Conservation (phyloP, 2,329 filamentous ascomycete genomes). For the Pseudocercospora cruenta region DNA sequence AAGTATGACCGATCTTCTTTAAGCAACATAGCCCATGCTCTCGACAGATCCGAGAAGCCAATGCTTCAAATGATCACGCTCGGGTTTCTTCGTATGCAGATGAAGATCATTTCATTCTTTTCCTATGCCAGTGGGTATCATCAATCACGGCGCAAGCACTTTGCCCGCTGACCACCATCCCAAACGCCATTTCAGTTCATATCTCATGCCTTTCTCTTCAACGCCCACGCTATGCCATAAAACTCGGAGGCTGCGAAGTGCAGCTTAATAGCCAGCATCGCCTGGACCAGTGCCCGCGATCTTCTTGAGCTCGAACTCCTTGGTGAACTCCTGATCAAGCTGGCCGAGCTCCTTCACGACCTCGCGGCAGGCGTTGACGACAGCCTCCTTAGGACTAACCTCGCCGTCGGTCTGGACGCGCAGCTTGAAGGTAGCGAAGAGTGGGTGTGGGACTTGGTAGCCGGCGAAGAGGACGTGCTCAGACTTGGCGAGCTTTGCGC, state of each 20-base stretch:
- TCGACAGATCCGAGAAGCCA: background rate
- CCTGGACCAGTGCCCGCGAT: conserved; percentile 58
- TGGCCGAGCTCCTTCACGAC: conserved; percentile 79
- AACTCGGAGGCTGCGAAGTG: too few relatives aligned
- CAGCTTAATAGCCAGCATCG: conserved; percentile 26
- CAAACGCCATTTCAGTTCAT: background rate
- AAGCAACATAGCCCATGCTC: background rate
- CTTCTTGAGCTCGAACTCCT: conserved; percentile 86
- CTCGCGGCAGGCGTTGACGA: conserved; percentile 78
- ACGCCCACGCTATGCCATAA: background rate
- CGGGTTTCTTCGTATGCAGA: background rate
- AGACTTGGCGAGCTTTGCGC: conserved; percentile 81
- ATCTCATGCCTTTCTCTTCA: background rate
- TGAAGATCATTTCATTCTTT: background rate
- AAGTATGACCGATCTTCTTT: background rate
- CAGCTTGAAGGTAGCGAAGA: conserved; percentile 62
- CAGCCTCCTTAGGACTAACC: conserved; percentile 84
- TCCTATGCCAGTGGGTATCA: conserved; percentile 3
- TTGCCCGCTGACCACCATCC: background rate
- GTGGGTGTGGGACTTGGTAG: conserved; percentile 69
- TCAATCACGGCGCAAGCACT: background rate
- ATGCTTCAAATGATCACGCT: background rate
- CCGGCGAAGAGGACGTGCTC: conserved; percentile 85
- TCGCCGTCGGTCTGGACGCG: conserved; percentile 88
- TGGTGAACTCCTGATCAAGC: conserved; percentile 85